Evolutionary conservation across 441 rosid species (phyloP).

Genomic region (Melastoma candidum): DNA sequence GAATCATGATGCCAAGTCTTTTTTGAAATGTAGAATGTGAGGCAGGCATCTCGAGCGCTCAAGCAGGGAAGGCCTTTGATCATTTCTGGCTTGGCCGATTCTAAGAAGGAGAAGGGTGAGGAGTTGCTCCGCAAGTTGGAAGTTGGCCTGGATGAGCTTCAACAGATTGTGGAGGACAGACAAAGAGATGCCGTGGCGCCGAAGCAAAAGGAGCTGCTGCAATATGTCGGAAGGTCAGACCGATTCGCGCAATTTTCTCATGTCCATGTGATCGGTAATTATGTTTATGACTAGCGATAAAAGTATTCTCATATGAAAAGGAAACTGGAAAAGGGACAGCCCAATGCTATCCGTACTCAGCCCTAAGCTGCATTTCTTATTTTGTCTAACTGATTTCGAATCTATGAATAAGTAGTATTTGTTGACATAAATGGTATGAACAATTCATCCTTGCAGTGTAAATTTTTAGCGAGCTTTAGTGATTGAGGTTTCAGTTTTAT

Average conservation of each 20-base stretch:
- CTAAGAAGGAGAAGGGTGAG: conserved; percentile 75
- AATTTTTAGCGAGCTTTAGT: no score
- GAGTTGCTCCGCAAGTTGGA: conserved; percentile 76
- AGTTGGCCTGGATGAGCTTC: conserved; percentile 80
- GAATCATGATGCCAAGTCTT: conserved; percentile 6
- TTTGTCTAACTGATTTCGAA: no score
- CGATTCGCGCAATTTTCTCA: not conserved
- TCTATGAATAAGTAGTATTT: no score
- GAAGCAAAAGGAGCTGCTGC: conserved; percentile 86
- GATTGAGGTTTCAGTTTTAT: no score
- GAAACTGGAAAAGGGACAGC: no score
- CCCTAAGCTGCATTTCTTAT: no score
- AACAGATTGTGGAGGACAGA: conserved; percentile 70
- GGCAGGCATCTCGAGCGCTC: conserved; percentile 72
- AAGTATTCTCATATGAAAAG: no score
- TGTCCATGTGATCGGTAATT: no score
- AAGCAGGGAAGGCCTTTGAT: conserved; percentile 75
- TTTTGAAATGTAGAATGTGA: conserved; percentile 57
- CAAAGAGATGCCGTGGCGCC: conserved; percentile 86
- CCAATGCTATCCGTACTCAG: no score
- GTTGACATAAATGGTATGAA: no score
- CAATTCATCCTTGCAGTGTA: no score
- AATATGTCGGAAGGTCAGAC: conserved; percentile 77
- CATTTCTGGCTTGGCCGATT: conserved; percentile 66
- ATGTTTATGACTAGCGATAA: no score